Base-by-base conservation (phyloP, 2,329 filamentous ascomycete species). In the Trichoderma harzianum region DNA sequence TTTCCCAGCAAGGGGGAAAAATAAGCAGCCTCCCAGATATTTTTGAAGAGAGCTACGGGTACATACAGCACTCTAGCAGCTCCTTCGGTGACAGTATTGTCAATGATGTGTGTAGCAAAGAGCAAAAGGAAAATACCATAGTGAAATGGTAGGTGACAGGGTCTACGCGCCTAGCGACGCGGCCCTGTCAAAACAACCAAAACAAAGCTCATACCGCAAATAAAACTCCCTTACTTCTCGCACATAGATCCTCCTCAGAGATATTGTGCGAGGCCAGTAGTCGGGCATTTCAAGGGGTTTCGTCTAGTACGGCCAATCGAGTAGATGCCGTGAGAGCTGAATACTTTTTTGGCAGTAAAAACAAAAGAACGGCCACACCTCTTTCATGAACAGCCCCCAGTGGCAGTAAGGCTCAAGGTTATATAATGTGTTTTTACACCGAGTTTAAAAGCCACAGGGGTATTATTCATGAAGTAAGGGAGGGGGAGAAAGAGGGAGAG, bases 61-160 rank as follows among this genome's bases (percentile, higher is more conserved):
- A 34, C 47, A 53, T 53, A 61, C 18, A 62, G 62, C 43, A 65
- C 34, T 24, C 21, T 24, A 55, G 16, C 12, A 55, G 34, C 43
- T 39, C 36, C 62, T 62, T 62, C 26, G 57, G 10, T 53, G 43
- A 65, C 39, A 51, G 16, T 28, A 28, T 34, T 26, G 64, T 16
- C 63, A 11, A 51, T 67, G 21, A 26, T 69, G 28, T 70, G 71
- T 64, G 36, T 70, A 72, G 58, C 65, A 60, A 70, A 60, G 32
- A 28, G 51, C 24, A 60, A 60, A 61, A 14, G 16, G 12, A 36
- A 61, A 26, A 61, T 16, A 32, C 10, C n/a, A 30, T 14, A 55
- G 30, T 28, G 34, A 36, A 32, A 60, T 60, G 43, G 71, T 26
- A 60, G 64, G 39, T 57, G 39, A 34, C 26, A 47, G 24, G 61